Percentiles rank a stretch among this genome's conserved stretches.
These are phyloP conservation scores for Coccomyxa sp. DNA, from an alignment of 139 green algal species.

Conservation along the genomic window DNA sequence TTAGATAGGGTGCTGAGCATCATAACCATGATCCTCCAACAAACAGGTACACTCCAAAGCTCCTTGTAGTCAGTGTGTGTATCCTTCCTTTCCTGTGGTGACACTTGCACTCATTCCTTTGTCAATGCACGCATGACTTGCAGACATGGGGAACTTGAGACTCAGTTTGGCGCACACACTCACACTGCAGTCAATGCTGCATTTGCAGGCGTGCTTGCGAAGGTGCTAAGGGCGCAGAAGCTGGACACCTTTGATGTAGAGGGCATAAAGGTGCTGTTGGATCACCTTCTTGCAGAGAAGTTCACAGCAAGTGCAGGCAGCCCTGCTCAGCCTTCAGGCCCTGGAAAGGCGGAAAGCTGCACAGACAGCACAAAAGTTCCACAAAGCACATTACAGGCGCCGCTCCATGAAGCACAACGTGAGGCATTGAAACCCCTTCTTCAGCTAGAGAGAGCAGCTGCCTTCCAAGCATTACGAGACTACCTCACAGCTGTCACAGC, in stretches of 20 bases:
- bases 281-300: constrained; percentile 15
- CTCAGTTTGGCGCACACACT: neutral
- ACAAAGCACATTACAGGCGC: neutral
- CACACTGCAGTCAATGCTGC: too few relatives aligned
- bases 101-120: too few relatives aligned
- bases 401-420: neutral
- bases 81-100: neutral
- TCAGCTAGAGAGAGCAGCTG: constrained; percentile 15
- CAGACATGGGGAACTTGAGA: neutral
- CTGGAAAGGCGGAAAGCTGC: neutral
- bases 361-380: neutral
- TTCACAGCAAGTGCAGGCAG: neutral
- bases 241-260: constrained; percentile 57
- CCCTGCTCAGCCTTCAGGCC: neutral
- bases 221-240: constrained; percentile 46
- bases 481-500: constrained; percentile 72
- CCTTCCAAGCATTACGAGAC: constrained; percentile 34
- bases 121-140: neutral
- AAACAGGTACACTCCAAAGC: neutral
- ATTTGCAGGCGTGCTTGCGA: constrained; percentile 37
- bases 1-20: too few relatives aligned
- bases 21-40: too few relatives aligned
- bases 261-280: constrained; percentile 36
- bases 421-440: constrained; percentile 7
- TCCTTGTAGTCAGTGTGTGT: neutral